Percentiles rank a stretch among this genome's conserved stretches.
Conservation (phyloP, 2,329 filamentous ascomycete genomes). For the Cadophora gregata region DNA sequence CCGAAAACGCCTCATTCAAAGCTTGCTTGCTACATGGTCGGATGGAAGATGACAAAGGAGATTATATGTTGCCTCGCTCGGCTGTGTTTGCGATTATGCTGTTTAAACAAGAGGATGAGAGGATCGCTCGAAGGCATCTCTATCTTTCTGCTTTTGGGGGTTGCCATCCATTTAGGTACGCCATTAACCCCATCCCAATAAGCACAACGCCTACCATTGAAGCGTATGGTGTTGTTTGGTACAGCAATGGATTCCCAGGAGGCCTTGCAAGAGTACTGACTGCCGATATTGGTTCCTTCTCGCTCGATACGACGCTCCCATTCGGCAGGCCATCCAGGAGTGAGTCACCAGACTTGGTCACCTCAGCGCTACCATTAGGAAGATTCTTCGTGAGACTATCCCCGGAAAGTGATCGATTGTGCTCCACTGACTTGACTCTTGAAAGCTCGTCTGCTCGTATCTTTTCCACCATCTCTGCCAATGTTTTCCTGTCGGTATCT, state of each 20-base stretch:
- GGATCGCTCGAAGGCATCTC: slow-evolving; percentile 13
- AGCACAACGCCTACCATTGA: slow-evolving; percentile 84
- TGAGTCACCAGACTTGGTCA: slow-evolving; percentile 20
- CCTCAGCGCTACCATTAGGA: slow-evolving; percentile 27
- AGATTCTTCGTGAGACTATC: slow-evolving; percentile 3
- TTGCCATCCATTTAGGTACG: slow-evolving; percentile 85
- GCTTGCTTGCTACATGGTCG: slow-evolving; percentile 31
- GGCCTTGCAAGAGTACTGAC: slow-evolving; percentile 46
- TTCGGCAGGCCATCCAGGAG: slow-evolving; percentile 32
- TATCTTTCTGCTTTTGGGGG: slow-evolving; percentile 44
- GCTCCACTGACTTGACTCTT: slow-evolving; percentile 35
- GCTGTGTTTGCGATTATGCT: slow-evolving; percentile 1
- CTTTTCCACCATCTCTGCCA: slow-evolving; percentile 87
- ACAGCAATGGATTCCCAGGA: slow-evolving; percentile 51
- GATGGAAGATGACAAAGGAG: slow-evolving; percentile 36
- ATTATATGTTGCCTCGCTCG: slow-evolving; percentile 28
- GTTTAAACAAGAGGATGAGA: slow-evolving; percentile 18
- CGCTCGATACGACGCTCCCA: slow-evolving; percentile 27
- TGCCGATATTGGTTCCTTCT: slow-evolving; percentile 36
- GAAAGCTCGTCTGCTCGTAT: slow-evolving; percentile 71
- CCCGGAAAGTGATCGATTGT: slow-evolving; percentile 27
- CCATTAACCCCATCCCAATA: slow-evolving; percentile 83
- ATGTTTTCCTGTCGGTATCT: slow-evolving; percentile 71
- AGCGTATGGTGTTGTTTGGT: slow-evolving; percentile 73
- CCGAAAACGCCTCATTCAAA: slow-evolving; percentile 31